Conservation (phyloP, 2,329 filamentous ascomycete genomes). For the Teratosphaeria gauchensis region DNA sequence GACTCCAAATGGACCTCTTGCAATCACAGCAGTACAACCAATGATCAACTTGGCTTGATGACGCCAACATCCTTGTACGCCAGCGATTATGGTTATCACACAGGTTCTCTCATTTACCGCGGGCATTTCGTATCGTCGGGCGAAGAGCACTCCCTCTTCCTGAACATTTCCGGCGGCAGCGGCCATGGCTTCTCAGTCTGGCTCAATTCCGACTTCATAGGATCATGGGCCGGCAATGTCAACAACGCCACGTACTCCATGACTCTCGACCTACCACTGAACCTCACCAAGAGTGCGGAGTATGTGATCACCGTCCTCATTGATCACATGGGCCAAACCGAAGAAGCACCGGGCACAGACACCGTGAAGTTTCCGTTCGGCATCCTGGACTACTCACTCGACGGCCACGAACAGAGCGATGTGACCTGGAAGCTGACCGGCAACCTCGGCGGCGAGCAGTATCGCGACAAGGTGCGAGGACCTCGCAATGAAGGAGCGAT, state of each 20-base stretch:
- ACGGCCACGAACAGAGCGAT: conserved; percentile 32
- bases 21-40: conserved; percentile 50
- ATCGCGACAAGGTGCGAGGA: conserved; percentile 49
- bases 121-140: conserved; percentile 59
- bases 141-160: conserved; percentile 45
- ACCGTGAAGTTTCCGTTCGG: conserved; percentile 54
- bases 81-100: conserved; percentile 65
- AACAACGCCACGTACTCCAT: conserved; percentile 48
- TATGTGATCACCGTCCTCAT: conserved; percentile 61
- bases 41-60: conserved; percentile 33
- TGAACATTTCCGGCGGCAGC: conserved; percentile 53
- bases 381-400: conserved; percentile 51
- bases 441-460: conserved; percentile 57
- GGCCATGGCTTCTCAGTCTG: conserved; percentile 60
- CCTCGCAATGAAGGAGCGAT: conserved; percentile 59
- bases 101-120: conserved; percentile 59
- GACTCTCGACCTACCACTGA: conserved; percentile 2
- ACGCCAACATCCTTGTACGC: conserved; percentile 58
- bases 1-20: conserved; percentile 56
- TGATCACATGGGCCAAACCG: conserved; percentile 63
- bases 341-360: conserved; percentile 46
- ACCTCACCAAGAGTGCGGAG: neutral
- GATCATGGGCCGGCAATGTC: conserved; percentile 52
- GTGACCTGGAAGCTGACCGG: conserved; percentile 58
- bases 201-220: conserved; percentile 54